phyloP scores from a whole-genome alignment of 441 rosid genomes.

The Dalechampia spathulata region DNA sequence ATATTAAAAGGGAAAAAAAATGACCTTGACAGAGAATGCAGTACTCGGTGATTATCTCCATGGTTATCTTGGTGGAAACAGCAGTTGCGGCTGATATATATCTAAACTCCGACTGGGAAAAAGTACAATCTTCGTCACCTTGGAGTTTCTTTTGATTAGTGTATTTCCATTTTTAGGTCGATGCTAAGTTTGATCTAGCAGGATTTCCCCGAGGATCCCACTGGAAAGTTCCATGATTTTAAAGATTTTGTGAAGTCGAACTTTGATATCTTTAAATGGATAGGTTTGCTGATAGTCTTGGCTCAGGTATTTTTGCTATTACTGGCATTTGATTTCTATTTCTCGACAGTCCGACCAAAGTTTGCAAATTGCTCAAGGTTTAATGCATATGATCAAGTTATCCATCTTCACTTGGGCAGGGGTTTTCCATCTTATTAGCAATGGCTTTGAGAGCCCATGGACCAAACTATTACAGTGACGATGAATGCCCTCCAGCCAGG shows the following conservation, averaged over 20 bases:
- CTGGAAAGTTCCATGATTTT: slow-evolving; percentile 41
- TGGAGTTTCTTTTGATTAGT: neutral
- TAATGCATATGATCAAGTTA: neutral
- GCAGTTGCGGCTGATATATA: slow-evolving; percentile 35
- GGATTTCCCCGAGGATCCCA: slow-evolving; percentile 61
- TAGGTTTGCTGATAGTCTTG: slow-evolving; percentile 25
- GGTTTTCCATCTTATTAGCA: slow-evolving; percentile 27
- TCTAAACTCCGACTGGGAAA: slow-evolving; percentile 50
- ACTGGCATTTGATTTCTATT: neutral
- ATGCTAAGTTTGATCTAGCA: slow-evolving; percentile 4
- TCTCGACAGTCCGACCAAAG: neutral
- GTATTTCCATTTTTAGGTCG: neutral
- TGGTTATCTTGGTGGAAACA: slow-evolving; percentile 35
- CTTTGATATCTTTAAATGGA: slow-evolving; percentile 34
- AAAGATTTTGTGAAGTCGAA: slow-evolving; percentile 39
- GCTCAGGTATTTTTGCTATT: slow-evolving; percentile 32
- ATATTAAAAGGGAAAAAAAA: too few species aligned
- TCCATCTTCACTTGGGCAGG: slow-evolving; percentile 23
- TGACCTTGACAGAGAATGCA: slow-evolving; percentile 21
- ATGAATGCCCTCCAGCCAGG: slow-evolving; percentile 22
- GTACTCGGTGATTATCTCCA: slow-evolving; percentile 31
- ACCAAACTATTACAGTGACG: slow-evolving; percentile 23
- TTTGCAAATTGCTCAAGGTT: neutral
- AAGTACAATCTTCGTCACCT: slow-evolving; percentile 19
- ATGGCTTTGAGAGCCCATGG: slow-evolving; percentile 32